Evolutionary conservation across 495 filamentous ascomycete genomes (phyloP).

Genomic region (Aspergillus heteromorphus): DNA sequence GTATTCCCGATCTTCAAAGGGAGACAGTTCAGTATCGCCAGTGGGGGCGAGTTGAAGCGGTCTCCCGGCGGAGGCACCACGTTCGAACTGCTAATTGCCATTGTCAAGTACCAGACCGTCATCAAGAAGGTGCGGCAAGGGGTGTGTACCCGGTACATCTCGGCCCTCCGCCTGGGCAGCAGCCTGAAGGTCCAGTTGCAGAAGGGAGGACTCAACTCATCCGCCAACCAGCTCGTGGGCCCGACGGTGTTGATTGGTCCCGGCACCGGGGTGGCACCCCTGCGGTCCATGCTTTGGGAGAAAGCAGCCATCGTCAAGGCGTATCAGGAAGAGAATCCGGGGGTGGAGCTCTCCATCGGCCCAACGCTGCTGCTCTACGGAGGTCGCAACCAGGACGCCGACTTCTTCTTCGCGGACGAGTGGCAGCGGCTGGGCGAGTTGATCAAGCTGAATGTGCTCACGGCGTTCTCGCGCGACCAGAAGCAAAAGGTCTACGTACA

Average conservation of each 20-base stretch:
- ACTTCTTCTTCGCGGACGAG: slow-evolving; percentile 77
- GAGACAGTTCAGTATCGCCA: slow-evolving; percentile 85
- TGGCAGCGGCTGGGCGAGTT: slow-evolving; percentile 49
- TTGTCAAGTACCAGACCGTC: slow-evolving; percentile 86
- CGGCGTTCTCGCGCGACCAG: slow-evolving; percentile 82
- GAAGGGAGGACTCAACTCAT: slow-evolving; percentile 50
- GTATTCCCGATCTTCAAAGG: slow-evolving; percentile 71
- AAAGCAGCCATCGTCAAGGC: slow-evolving; percentile 39
- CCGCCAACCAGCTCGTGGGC: slow-evolving; percentile 34
- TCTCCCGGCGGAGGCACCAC: slow-evolving; percentile 34
- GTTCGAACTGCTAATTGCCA: slow-evolving; percentile 79
- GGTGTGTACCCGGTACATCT: slow-evolving; percentile 83
- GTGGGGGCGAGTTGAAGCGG: slow-evolving; percentile 53
- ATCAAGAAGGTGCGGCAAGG: slow-evolving; percentile 81
- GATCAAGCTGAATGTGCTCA: slow-evolving; percentile 51
- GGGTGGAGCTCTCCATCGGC: slow-evolving; percentile 24
- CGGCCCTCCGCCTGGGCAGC: slow-evolving; percentile 53
- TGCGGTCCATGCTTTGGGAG: slow-evolving; percentile 75
- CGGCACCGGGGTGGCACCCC: slow-evolving; percentile 87
- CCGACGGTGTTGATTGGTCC: slow-evolving; percentile 80
- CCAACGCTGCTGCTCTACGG: slow-evolving; percentile 66
- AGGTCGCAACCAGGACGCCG: slow-evolving; percentile 62
- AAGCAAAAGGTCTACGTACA: slow-evolving; percentile 84
- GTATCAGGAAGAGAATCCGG: slow-evolving; percentile 30
- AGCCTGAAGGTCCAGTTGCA: slow-evolving; percentile 54